Evolutionary conservation across 768 basidiomycete genomes (phyloP), one percentile per base, ranked within the genome.

Genomic region (Collybiopsis luxurians): DNA sequence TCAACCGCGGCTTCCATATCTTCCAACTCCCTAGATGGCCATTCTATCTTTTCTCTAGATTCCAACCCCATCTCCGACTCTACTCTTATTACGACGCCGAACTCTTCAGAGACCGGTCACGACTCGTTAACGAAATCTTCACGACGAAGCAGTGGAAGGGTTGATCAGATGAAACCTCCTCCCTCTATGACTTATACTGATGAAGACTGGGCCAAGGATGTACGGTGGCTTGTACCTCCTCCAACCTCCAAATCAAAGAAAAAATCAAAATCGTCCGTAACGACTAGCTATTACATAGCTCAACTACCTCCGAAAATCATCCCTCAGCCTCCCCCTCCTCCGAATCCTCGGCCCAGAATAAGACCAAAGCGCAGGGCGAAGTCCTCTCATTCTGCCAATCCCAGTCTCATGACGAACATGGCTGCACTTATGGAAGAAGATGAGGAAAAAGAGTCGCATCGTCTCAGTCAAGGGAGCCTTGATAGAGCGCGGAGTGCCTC

Each of bases 181-280:
- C n/a, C n/a, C n/a, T 68, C 72, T 36, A 60, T 67, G 53, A 71
- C 73, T 17, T 76, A 77, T 64, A 79, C 78, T 3, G 79, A 83
- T 63, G 77, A 83, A 52, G 81, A 86, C 61, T 89, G 86, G 88
- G 79, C 83, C 12, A 81, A 78, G 59, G 87, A 89, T 49, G 80
- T 87, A 17, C 78, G 84, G 31, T 87, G 83, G 84, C 80, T 90
- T 28, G 79, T 72, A 28, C 66, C 73, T 49, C 56, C 56, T 50
- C 6, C 43, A 2, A 19, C 47, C 7, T 10, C 39, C 23, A 38
- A 36, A 12, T 38, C 43, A 12, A 44, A 60, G 19, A 46, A 48
- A 19, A 51, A 45, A 12, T 31, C 51, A 6, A 45, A 63, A 24
- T n/a, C 40, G 5, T 56, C 55, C 12, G 36, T 26, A 3, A 23